Conservation (phyloP, 352 stramenopile species). For the Phytophthora ramorum region DNA sequence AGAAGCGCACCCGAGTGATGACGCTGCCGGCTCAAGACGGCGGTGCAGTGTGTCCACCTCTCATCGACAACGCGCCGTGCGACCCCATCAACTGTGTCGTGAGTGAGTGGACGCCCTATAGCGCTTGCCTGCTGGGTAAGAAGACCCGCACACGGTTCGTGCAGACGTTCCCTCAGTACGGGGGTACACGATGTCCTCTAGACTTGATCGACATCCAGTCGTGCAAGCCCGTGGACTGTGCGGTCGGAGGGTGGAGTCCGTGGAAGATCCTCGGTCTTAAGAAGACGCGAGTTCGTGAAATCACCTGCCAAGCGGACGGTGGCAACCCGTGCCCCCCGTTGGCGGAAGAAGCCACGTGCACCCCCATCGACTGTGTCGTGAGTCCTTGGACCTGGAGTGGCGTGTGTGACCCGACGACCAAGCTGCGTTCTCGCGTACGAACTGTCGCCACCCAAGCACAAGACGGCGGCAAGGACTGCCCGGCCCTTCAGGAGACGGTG, state of each 20-base stretch:
- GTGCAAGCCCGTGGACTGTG: constrained; percentile 55
- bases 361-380: constrained; percentile 51
- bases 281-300: constrained; percentile 47
- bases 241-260: constrained; percentile 39
- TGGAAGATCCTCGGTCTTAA: constrained; percentile 44
- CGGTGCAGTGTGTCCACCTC: constrained; percentile 34
- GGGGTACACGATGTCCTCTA: constrained; percentile 40
- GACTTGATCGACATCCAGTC: constrained; percentile 32
- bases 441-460: constrained; percentile 38
- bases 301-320: constrained; percentile 49
- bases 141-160: constrained; percentile 48
- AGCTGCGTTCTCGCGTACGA: constrained; percentile 39
- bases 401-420: constrained; percentile 42
- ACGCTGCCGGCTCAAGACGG: constrained; percentile 34
- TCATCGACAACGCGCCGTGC: constrained; percentile 40
- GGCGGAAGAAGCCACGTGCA: constrained; percentile 44
- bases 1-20: constrained; percentile 43
- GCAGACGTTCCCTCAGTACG: constrained; percentile 42
- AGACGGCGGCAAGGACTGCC: constrained; percentile 51
- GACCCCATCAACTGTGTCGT: constrained; percentile 56
- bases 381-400: constrained; percentile 48
- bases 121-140: constrained; percentile 42
- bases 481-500: constrained; percentile 45
- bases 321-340: constrained; percentile 52
- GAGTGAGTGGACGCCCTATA: constrained; percentile 50